Percentiles rank a stretch among this genome's conserved stretches.
Evolutionary conservation across 371 early-diverging fungal genomes (phyloP).

Genomic region (Apophysomyces ossiformis): DNA sequence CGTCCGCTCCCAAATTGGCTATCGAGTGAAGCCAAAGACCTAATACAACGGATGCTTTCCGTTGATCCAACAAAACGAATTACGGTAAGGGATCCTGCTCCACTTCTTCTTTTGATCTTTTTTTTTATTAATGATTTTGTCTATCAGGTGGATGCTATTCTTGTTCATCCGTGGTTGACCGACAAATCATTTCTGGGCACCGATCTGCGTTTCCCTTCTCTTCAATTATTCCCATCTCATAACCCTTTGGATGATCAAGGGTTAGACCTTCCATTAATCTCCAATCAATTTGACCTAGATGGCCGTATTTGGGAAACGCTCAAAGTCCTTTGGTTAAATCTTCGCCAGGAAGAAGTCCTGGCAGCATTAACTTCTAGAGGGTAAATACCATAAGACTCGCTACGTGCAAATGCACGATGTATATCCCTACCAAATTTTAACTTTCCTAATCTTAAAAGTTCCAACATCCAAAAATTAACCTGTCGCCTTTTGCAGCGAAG

Average conservation of each 20-base stretch:
- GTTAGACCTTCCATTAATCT: conserved; percentile 28
- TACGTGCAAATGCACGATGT: not conserved
- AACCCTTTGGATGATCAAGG: conserved; percentile 32
- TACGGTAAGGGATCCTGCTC: conserved; percentile 34
- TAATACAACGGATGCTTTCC: conserved; percentile 58
- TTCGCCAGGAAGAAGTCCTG: conserved; percentile 28
- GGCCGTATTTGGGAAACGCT: conserved; percentile 47
- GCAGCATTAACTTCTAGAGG: conserved; percentile 21
- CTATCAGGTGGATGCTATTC: conserved; percentile 40
- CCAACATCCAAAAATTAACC: conserved; percentile 47
- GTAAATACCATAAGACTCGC: conserved; percentile 21
- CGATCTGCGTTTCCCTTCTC: conserved; percentile 30
- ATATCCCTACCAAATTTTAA: conserved; percentile 6
- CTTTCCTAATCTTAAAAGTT: conserved; percentile 16
- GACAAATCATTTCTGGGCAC: conserved; percentile 44
- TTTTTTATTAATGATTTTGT: conserved; percentile 12
- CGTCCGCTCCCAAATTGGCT: conserved; percentile 63
- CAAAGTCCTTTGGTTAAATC: conserved; percentile 38
- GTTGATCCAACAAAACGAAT: conserved; percentile 59
- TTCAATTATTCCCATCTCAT: conserved; percentile 11
- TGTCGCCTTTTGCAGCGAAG: conserved; percentile 47
- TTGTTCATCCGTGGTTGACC: conserved; percentile 49
- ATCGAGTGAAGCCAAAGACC: conserved; percentile 64
- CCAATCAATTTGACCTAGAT: conserved; percentile 30
- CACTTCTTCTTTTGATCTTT: not conserved